Conservation (phyloP, 306 rosid species). For the Prunus mira region DNA sequence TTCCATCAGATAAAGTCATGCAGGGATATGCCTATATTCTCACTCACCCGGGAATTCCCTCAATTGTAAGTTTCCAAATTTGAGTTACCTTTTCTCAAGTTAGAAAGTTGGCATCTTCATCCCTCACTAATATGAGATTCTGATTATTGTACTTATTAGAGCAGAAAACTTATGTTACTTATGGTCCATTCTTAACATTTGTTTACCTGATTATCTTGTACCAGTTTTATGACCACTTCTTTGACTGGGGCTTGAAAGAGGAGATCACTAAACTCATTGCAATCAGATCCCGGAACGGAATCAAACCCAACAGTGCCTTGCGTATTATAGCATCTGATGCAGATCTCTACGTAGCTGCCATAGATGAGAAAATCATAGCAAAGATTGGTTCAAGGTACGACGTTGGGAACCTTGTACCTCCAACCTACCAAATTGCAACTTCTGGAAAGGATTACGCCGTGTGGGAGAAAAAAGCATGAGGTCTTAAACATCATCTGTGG, state of each 20-base stretch:
- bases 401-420: constrained; percentile 56
- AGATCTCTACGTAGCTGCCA: constrained; percentile 53
- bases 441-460: constrained; percentile 62
- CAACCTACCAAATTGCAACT: constrained; percentile 35
- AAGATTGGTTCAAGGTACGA: constrained; percentile 66
- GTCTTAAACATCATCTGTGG: neutral
- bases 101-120: too few species aligned
- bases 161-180: neutral
- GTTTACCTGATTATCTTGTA: neutral
- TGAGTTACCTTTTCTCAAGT: too few species aligned
- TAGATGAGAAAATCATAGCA: constrained; percentile 48
- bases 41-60: too few species aligned
- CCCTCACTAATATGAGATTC: neutral
- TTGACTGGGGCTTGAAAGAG: constrained; percentile 65
- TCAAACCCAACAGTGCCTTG: constrained; percentile 36
- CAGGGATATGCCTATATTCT: too few species aligned
- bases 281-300: constrained; percentile 48
- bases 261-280: constrained; percentile 38
- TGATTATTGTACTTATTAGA: too few species aligned
- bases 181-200: neutral
- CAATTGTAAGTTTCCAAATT: too few species aligned
- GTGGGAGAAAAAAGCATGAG: constrained; percentile 42
- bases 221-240: constrained; percentile 69
- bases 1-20: too few species aligned
- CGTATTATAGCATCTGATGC: constrained; percentile 50